Evolutionary conservation across 1,284 basidiomycete species (phyloP).

Genomic region (Rhodotorula sp.): DNA sequence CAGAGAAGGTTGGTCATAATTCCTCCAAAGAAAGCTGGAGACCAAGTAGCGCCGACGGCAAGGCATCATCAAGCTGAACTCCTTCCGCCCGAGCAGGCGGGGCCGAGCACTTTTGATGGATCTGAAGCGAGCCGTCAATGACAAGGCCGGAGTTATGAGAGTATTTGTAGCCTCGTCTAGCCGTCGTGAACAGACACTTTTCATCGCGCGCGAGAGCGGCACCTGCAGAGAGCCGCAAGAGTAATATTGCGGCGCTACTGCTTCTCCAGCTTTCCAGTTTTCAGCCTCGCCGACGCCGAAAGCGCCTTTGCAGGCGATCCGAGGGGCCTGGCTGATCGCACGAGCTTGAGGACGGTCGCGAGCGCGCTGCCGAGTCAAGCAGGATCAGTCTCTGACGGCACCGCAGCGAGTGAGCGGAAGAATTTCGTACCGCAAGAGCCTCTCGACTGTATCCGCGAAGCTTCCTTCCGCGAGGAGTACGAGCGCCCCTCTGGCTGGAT

Average conservation of each 20-base stretch:
- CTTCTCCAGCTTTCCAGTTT: neutral
- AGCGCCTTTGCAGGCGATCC: neutral
- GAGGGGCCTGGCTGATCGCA: neutral
- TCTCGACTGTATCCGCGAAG: constrained; percentile 1
- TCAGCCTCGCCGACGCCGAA: neutral
- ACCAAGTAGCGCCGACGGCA: too few relatives aligned
- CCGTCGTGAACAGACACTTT: neutral
- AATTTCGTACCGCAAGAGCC: constrained; percentile 19
- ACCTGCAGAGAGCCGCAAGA: neutral
- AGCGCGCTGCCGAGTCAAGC: neutral
- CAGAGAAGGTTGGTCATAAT: too few relatives aligned
- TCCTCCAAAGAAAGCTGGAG: too few relatives aligned
- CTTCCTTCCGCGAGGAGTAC: constrained; percentile 13
- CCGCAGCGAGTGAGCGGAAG: too few relatives aligned
- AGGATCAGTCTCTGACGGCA: too few relatives aligned
- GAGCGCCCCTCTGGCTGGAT: constrained; percentile 5
- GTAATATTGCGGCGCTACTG: neutral
- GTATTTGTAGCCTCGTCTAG: too few relatives aligned
- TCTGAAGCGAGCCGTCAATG: too few relatives aligned
- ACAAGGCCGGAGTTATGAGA: too few relatives aligned
- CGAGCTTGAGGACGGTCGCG: neutral
- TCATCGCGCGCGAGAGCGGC: too few relatives aligned
- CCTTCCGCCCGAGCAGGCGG: too few relatives aligned
- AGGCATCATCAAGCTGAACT: too few relatives aligned
- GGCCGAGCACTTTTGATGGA: too few relatives aligned